Evolutionary conservation across 176 grass and related monocot species (phyloP).

Genomic region (Juncus inflexus): DNA sequence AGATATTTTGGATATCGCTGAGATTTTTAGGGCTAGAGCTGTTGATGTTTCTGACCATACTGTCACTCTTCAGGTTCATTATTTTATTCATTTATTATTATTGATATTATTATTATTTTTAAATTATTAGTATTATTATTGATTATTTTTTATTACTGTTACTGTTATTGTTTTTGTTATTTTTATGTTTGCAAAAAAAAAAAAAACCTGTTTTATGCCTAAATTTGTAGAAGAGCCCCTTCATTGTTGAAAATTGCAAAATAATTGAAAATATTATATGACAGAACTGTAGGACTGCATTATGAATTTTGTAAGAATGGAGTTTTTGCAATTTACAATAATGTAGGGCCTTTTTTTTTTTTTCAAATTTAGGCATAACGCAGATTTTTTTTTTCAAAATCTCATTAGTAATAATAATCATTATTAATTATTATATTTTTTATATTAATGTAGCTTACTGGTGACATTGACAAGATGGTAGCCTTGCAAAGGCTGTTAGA

Average conservation of each 20-base stretch:
- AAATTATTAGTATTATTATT: constrained; percentile 8
- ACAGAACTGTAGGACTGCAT: too few relatives aligned
- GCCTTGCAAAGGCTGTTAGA: constrained; percentile 88
- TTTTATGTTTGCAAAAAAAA: neutral
- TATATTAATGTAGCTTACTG: constrained; percentile 56
- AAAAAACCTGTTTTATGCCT: neutral
- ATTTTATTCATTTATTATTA: neutral
- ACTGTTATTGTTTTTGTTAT: too few relatives aligned
- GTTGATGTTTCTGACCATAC: constrained; percentile 96
- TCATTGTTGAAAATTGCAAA: too few relatives aligned
- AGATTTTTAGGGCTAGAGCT: constrained; percentile 84
- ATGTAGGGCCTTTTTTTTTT: too few relatives aligned
- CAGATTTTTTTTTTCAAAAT: neutral
- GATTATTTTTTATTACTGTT: constrained; percentile 9
- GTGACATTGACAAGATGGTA: constrained; percentile 90
- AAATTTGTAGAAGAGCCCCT: neutral
- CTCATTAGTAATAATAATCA: constrained; percentile 7
- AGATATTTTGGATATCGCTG: constrained; percentile 83
- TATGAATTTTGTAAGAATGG: too few relatives aligned
- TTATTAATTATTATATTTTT: constrained; percentile 24
- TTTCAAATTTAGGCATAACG: too few relatives aligned
- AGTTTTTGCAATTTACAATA: too few relatives aligned
- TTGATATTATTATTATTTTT: neutral
- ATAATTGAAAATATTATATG: too few relatives aligned
- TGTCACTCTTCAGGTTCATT: constrained; percentile 72